Base-by-base conservation (phyloP, 1,284 basidiomycete species). In the Athelia sp. region DNA sequence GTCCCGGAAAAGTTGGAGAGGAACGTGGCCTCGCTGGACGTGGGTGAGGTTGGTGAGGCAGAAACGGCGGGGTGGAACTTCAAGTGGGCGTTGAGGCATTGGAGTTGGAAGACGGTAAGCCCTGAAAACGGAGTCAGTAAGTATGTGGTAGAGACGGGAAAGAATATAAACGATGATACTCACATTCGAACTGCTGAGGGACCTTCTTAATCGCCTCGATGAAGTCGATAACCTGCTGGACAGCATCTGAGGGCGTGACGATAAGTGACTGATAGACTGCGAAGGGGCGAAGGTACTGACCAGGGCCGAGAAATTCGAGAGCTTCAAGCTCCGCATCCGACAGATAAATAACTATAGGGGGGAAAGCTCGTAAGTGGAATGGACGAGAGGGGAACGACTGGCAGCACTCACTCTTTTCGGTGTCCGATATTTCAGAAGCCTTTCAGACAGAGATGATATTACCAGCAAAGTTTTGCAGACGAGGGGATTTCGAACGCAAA, bases 1-100 rank as follows among this genome's bases (percentile, higher is more conserved):
- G 36, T 40, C 17, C 21, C 53, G 43, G 50, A 47, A 22, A 21
- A 32, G 10, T 31, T 35, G 50, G 47, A 48, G 46, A 45, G 26
- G 50, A 47, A 38, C 15, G 50, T 51, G 35, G 47, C 36, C 17
- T 40, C 36, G 36, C 36, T 40, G 26, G 13, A 29, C 36, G 36
- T 22, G 21, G 36, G 4, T 22, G 36, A 40, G 21, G 21, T 40
- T 17, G 36, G 26, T 29, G 26, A 29, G 26, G 26, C 26, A 29
- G 26, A 13, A 29, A 29, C 26, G 26, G 26, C 13, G 26, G 26
- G 56, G 22, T 81, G 76, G 77, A 79, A 29, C 26, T 29, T 29
- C 26, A 29, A 29, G 26, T 29, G 26, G 26, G 26, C 26, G 26
- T 29, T 29, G 26, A 29, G 26, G 26, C 26, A 29, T 29, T 29